Evolutionary conservation across 2,329 filamentous ascomycete genomes (phyloP), one percentile per base, ranked within the genome.

Genomic region (Aspergillus fumigatus): DNA sequence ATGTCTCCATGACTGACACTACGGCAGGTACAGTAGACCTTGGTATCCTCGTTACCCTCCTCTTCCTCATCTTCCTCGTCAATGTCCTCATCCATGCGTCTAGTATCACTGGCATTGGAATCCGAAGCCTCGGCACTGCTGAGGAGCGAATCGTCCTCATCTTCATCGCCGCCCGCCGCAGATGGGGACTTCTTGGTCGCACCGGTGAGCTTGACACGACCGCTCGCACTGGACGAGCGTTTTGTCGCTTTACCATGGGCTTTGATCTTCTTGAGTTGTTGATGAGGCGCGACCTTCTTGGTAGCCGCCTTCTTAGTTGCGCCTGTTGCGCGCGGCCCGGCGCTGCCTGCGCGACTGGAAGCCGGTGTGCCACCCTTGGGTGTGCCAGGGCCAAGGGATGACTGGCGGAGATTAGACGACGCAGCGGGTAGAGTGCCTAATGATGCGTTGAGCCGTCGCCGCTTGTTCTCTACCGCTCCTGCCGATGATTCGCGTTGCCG

Each of bases 1-100:
- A 88, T 88, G 65, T 86, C 83, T 19, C 85, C 85, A 66, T 86
- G 86, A 60, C 80, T 84, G 40, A 86, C 84, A 60, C 83, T 82
- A 51, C 84, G 83, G 66, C 85, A 88, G 62, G 84, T 85, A 71
- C 85, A 88, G 67, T 87, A 88, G 43, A 83, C 81, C 59, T 82
- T 83, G 59, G 84, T 83, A 66, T 85, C 81, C 62, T 83, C 81
- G 48, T 80, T 81, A 10, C 75, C 78, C 58, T 80, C 78, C 19
- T 80, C 79, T 49, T 77, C 77, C 10, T 77, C 77, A 7, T 78
- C 76, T 26, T 75, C 75, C 11, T 77, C 77, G n/a, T 78, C 77
- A 56, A 75, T 67, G 52, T 76, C 75, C 45, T 73, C 75, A 11
- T 77, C 75, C 2, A 58, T 63, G 21, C 65, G 66, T 11, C 59